phyloP scores from a whole-genome alignment of 768 basidiomycete genomes.

The Cubamyces lactineus region DNA sequence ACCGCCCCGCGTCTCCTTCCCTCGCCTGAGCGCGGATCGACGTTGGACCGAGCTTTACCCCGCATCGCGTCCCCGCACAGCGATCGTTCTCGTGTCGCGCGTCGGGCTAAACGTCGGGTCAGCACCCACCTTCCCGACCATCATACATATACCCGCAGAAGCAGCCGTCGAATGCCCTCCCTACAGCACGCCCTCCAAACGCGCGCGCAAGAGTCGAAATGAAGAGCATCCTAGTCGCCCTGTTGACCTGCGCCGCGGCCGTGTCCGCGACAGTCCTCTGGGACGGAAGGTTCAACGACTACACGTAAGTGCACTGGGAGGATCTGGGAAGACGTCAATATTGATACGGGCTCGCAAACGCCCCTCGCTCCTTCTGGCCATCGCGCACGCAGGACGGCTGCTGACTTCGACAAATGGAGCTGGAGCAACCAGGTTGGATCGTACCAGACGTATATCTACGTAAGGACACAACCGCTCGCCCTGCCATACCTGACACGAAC shows the following conservation, averaged over 20 bases:
- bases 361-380: no score
- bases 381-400: slow-evolving; percentile 21
- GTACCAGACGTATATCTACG: slow-evolving; percentile 40
- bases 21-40: slow-evolving; percentile 22
- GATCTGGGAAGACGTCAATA: background rate
- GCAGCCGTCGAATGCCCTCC: background rate
- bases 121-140: background rate
- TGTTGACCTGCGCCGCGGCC: slow-evolving; percentile 25
- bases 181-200: background rate
- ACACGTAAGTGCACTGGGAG: slow-evolving; percentile 22
- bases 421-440: slow-evolving; percentile 37
- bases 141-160: slow-evolving; percentile 11
- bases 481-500: slow-evolving; percentile 21
- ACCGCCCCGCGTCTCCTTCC: slow-evolving; percentile 4
- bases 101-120: slow-evolving; percentile 22
- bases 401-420: slow-evolving; percentile 34
- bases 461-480: slow-evolving; percentile 15
- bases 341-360: no score
- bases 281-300: slow-evolving; percentile 35
- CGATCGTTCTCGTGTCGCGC: slow-evolving; percentile 7
- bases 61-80: slow-evolving; percentile 10
- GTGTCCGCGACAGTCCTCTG: slow-evolving; percentile 35
- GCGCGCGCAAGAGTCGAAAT: slow-evolving; percentile 10
- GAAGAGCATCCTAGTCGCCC: slow-evolving; percentile 20
- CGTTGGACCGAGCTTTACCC: slow-evolving; percentile 26